Evolutionary conservation across 495 filamentous ascomycete genomes (phyloP).

Genomic region (Xanthoparmelia taractica): DNA sequence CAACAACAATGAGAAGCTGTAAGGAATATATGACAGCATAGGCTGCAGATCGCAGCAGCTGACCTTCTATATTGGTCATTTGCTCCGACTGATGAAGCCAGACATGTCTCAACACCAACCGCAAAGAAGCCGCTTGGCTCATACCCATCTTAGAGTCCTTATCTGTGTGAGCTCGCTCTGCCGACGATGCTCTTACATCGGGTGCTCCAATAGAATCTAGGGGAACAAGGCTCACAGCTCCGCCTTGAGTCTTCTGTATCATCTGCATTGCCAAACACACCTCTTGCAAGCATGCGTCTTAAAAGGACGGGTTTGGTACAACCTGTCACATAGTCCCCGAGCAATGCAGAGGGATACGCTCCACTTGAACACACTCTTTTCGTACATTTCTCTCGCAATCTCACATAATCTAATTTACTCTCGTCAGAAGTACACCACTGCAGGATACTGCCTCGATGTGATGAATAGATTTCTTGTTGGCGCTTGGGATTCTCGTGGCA

Average conservation of each 20-base stretch:
- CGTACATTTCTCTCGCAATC: not conserved
- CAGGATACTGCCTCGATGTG: not conserved
- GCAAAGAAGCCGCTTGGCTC: not conserved
- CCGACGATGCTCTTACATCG: not conserved
- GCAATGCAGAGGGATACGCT: not conserved
- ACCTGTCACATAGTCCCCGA: not conserved
- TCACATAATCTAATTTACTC: not conserved
- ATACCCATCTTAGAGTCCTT: not conserved
- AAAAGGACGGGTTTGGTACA: not conserved
- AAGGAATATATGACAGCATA: not conserved
- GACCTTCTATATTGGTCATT: not conserved
- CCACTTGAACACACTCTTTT: not conserved
- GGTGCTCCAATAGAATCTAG: not conserved
- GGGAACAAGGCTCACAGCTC: not conserved
- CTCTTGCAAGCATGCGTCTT: not conserved
- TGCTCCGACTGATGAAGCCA: not conserved
- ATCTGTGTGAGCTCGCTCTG: not conserved
- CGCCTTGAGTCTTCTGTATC: not conserved
- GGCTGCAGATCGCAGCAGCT: not conserved
- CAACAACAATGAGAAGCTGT: not conserved
- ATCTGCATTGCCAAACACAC: not conserved
- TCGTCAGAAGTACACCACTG: not conserved
- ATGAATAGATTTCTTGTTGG: not conserved
- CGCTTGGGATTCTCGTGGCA: not conserved
- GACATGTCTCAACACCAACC: not conserved